Percentiles rank a stretch among this genome's conserved stretches.
phyloP scores from a whole-genome alignment of 2,329 filamentous ascomycete genomes.

The Curvularia sp. region DNA sequence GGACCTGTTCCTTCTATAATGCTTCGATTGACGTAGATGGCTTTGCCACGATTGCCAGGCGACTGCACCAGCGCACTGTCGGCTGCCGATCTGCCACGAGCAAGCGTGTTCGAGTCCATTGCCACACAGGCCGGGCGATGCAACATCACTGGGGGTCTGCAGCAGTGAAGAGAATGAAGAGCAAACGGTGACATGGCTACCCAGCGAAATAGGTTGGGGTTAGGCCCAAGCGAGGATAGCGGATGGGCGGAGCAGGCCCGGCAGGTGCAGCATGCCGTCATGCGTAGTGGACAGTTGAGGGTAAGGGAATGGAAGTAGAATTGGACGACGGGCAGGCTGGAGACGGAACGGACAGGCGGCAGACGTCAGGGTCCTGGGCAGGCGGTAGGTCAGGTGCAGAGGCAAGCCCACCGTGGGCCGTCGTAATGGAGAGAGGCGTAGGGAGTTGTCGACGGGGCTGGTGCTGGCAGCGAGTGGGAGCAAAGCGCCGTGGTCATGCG shows the following conservation, averaged over 20 bases:
- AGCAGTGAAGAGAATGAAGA: conserved; percentile 5
- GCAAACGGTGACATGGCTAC: conserved; percentile 9
- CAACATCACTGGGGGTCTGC: conserved; percentile 23
- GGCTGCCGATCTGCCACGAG: conserved; percentile 29
- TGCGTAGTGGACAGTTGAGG: conserved; percentile 32
- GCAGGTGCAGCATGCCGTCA: conserved; percentile 22
- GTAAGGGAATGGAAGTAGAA: too few species aligned
- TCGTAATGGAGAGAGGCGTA: conserved; percentile 24
- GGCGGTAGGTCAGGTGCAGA: conserved; percentile 41
- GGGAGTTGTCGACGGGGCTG: not conserved
- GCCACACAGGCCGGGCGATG: conserved; percentile 16
- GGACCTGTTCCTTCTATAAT: conserved; percentile 17
- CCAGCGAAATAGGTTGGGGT: conserved; percentile 12
- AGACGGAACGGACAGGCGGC: conserved; percentile 11
- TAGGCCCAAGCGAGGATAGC: conserved; percentile 15
- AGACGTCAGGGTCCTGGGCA: conserved; percentile 32
- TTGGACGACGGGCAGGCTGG: too few species aligned
- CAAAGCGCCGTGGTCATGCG: conserved; percentile 21
- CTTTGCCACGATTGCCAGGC: conserved; percentile 8
- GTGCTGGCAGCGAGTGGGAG: not conserved
- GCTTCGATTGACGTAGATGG: conserved; percentile 37
- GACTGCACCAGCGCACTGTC: conserved; percentile 10
- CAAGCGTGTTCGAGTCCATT: conserved; percentile 23
- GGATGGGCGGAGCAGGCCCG: conserved; percentile 15
- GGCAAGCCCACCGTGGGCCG: conserved; percentile 27